Evolutionary conservation across 108 stramenopile species (phyloP).

Genomic region (Cyclotella distinguenda): DNA sequence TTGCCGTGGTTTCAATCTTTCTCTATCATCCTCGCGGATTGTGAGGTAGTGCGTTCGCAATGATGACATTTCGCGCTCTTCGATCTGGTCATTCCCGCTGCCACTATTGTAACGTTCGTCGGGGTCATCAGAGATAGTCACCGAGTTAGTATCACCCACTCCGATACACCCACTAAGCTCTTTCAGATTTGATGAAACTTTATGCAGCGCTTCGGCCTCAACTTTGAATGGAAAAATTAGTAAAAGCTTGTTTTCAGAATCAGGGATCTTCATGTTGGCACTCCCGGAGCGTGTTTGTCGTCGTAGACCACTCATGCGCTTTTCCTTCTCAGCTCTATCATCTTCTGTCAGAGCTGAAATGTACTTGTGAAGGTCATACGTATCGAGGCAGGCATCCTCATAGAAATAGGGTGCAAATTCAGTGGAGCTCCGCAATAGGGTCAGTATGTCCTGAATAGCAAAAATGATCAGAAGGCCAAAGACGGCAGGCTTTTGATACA

Average conservation of each 20-base stretch:
- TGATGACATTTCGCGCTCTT: slow-evolving; percentile 13
- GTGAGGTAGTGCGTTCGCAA: slow-evolving; percentile 62
- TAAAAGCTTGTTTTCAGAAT: slow-evolving; percentile 47
- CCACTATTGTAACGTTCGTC: neutral
- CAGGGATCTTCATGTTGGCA: slow-evolving; percentile 16
- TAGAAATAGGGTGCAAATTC: slow-evolving; percentile 1
- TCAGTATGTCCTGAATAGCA: neutral
- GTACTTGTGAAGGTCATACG: slow-evolving; percentile 19
- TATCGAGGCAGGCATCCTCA: neutral
- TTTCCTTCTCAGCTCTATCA: slow-evolving; percentile 22
- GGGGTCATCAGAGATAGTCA: neutral
- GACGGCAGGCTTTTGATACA: neutral
- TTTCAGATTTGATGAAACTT: slow-evolving; percentile 39
- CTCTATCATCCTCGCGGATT: slow-evolving; percentile 63
- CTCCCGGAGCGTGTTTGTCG: slow-evolving; percentile 19
- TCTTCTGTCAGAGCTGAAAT: slow-evolving; percentile 33
- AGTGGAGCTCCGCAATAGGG: neutral
- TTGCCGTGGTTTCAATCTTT: slow-evolving; percentile 58
- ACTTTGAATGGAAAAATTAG: slow-evolving; percentile 73
- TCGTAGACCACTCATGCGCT: slow-evolving; percentile 11
- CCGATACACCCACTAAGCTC: slow-evolving; percentile 25
- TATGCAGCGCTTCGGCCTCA: slow-evolving; percentile 44
- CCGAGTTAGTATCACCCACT: neutral
- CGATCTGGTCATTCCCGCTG: neutral
- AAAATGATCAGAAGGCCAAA: neutral